Evolutionary conservation across 1,139 yeast genomes (phyloP).

Genomic region (Fermentozyma sake): DNA sequence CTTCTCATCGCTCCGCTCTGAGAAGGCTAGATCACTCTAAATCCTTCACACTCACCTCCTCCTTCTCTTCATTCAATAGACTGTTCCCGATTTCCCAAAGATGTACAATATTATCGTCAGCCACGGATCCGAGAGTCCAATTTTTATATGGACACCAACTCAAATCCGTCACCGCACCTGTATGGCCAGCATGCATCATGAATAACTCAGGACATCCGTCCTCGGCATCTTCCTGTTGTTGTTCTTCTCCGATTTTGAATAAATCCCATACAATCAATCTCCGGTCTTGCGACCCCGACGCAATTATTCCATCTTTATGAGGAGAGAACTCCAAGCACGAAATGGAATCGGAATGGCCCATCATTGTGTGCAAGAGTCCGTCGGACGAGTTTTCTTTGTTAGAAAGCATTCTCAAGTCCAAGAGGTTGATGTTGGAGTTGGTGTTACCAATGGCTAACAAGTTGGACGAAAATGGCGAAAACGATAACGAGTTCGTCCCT

Average conservation of each 20-base stretch:
- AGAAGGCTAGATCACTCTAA: not conserved
- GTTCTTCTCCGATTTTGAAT: conserved; percentile 70
- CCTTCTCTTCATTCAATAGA: conserved; percentile 37
- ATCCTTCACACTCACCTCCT: conserved; percentile 19
- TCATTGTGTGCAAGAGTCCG: conserved; percentile 58
- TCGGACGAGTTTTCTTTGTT: conserved; percentile 14
- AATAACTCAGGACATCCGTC: conserved; percentile 80
- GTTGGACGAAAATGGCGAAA: conserved; percentile 57
- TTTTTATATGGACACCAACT: conserved; percentile 66
- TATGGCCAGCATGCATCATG: conserved; percentile 88
- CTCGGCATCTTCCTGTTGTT: conserved; percentile 71
- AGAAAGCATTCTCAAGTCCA: conserved; percentile 52
- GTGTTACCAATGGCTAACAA: conserved; percentile 66
- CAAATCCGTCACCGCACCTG: conserved; percentile 69
- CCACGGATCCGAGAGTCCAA: conserved; percentile 70
- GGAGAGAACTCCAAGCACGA: conserved; percentile 71
- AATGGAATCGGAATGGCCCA: conserved; percentile 72
- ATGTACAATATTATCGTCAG: conserved; percentile 75
- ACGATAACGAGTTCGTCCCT: conserved; percentile 59
- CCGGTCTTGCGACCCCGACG: conserved; percentile 69
- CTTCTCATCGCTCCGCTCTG: not conserved
- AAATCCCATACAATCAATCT: conserved; percentile 74
- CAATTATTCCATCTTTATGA: conserved; percentile 65
- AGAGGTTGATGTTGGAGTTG: conserved; percentile 59
- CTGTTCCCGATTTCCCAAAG: conserved; percentile 64